A percentile compares a stretch with the other conserved stretches of the same genome.
Evolutionary conservation across 495 filamentous ascomycete species (phyloP).

Genomic region (Aspergillus coremiiformis): DNA sequence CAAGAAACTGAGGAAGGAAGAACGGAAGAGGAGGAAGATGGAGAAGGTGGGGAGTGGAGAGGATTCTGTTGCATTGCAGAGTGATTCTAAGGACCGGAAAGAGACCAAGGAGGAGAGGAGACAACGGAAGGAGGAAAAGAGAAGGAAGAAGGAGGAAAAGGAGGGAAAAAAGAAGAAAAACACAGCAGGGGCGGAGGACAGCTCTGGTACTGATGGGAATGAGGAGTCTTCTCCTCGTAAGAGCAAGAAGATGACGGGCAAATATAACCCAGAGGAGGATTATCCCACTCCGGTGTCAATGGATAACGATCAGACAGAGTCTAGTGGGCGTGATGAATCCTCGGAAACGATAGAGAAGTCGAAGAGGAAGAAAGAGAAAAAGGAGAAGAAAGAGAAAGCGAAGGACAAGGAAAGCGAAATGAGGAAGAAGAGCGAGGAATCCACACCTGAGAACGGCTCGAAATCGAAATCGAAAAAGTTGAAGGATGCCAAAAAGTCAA

Average conservation of each 20-base stretch:
- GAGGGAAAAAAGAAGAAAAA: conserved; percentile 22
- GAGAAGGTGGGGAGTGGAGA: conserved; percentile 9
- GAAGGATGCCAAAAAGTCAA: conserved; percentile 29
- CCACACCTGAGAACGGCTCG: conserved; percentile 7
- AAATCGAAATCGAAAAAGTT: conserved; percentile 28
- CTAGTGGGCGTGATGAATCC: conserved; percentile 9
- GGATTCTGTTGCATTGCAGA: neutral
- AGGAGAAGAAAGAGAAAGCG: conserved; percentile 21
- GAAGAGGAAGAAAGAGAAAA: conserved; percentile 18
- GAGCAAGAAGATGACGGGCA: conserved; percentile 19
- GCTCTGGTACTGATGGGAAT: neutral
- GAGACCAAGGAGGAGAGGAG: conserved; percentile 17
- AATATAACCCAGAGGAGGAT: conserved; percentile 20
- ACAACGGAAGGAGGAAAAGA: conserved; percentile 22
- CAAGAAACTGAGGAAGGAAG: neutral
- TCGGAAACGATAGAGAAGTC: conserved; percentile 8
- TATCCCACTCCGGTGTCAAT: conserved; percentile 38
- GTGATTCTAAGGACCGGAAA: conserved; percentile 1
- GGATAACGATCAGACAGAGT: conserved; percentile 19
- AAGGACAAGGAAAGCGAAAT: conserved; percentile 13
- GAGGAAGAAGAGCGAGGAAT: conserved; percentile 16
- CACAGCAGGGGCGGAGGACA: conserved; percentile 25
- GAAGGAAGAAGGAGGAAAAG: conserved; percentile 32
- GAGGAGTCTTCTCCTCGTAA: conserved; percentile 11
- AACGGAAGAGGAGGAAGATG: conserved; percentile 17